Evolutionary conservation across 2,329 filamentous ascomycete species (phyloP).

Genomic region (Fusarium metavorans): DNA sequence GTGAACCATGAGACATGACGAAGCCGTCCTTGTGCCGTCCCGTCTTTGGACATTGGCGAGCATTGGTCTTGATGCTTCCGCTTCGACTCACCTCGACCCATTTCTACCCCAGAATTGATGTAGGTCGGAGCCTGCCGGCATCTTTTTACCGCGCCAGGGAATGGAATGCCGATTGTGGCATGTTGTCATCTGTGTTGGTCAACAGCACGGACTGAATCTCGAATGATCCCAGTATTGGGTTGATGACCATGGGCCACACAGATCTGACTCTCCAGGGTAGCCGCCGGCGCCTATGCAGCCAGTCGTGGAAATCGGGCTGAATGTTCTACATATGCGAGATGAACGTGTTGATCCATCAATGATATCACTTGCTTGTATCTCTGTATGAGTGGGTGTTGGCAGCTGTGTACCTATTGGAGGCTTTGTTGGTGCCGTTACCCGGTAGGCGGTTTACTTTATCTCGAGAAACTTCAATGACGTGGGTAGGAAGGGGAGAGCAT

Average conservation of each 20-base stretch:
- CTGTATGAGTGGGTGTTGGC: too few species aligned
- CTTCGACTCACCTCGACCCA: slow-evolving; percentile 12
- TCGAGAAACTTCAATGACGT: not conserved
- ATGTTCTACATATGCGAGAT: not conserved
- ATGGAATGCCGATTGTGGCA: slow-evolving; percentile 21
- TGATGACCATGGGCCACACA: slow-evolving; percentile 2
- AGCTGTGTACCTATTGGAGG: not conserved
- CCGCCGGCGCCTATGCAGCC: not conserved
- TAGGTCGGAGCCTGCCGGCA: slow-evolving; percentile 8
- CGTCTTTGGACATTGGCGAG: not conserved
- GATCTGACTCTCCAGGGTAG: not conserved
- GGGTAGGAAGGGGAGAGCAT: not conserved
- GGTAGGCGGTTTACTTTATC: not conserved
- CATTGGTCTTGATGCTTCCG: slow-evolving; percentile 6
- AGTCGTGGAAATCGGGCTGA: not conserved
- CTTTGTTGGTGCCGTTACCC: not conserved
- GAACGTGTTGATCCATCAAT: not conserved
- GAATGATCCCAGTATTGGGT: not conserved
- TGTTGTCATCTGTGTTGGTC: slow-evolving; percentile 13
- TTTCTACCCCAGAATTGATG: slow-evolving; percentile 18
- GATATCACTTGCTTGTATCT: not conserved
- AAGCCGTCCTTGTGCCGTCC: slow-evolving; percentile 8
- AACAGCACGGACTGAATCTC: slow-evolving; percentile 14
- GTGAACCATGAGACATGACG: slow-evolving; percentile 3
- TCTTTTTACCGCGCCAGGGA: not conserved